phyloP scores from a whole-genome alignment of 805 yeast species.

The Metschnikowia koreensis region DNA sequence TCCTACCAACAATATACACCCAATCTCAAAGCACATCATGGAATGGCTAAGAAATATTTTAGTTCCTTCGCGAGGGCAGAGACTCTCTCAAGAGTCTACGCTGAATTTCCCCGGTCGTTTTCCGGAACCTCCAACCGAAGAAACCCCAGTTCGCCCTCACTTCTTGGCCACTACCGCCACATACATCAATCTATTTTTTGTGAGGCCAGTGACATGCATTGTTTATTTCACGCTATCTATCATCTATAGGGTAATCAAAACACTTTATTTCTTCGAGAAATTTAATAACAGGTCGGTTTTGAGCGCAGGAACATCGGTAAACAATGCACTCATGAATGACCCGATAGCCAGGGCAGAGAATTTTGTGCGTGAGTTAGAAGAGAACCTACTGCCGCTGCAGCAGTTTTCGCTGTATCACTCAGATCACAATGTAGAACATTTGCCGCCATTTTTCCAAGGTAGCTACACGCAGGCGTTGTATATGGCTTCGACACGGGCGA shows the following conservation, averaged over 20 bases:
- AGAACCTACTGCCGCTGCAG: slow-evolving; percentile 31
- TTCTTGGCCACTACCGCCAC: slow-evolving; percentile 1
- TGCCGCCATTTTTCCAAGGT: slow-evolving; percentile 59
- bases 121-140: slow-evolving; percentile 3
- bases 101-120: slow-evolving; percentile 11
- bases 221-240: neutral
- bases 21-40: neutral
- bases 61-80: neutral
- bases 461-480: slow-evolving; percentile 80
- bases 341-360: slow-evolving; percentile 54
- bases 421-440: slow-evolving; percentile 5
- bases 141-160: neutral
- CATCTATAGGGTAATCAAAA: neutral
- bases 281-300: slow-evolving; percentile 5
- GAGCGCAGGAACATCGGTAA: slow-evolving; percentile 14
- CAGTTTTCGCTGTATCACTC: slow-evolving; percentile 14
- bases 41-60: slow-evolving; percentile 2
- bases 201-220: slow-evolving; percentile 4
- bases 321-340: slow-evolving; percentile 31
- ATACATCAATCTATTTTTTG: neutral
- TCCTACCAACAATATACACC: neutral
- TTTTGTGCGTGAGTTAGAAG: slow-evolving; percentile 53
- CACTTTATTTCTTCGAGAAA: slow-evolving; percentile 10
- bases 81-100: neutral
- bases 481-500: slow-evolving; percentile 64